Evolutionary conservation across 352 stramenopile species (phyloP), one percentile per base, ranked within the genome.

Genomic region (Pythium pyrilobum): DNA sequence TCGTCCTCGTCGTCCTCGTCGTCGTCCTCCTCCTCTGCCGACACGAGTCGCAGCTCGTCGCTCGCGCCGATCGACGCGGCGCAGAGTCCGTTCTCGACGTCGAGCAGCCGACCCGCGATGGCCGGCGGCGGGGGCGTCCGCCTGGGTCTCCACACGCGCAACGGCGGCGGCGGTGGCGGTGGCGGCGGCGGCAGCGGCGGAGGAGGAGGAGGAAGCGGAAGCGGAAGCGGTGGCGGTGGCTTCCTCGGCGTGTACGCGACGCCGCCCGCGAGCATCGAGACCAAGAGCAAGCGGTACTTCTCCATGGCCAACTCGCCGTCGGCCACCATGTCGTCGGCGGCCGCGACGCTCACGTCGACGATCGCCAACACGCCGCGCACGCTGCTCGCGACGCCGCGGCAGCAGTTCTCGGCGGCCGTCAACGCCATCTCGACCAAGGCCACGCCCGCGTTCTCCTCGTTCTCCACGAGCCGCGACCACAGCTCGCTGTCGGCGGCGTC

Each of bases 381-480:
- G 0, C 64, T 92, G 18, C 43, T 93, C 21, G 56, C 80, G 4
- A 87, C 80, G 11, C 84, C 81, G 21, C 69, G 80, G 0, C 84
- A 90, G 53, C 80, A 90, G 48, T 72, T 91, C 36, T 88, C 81
- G 0, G 81, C 84, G 3, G 83, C 82, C 6, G 75, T 92, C 41
- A 91, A 67, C 52, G 78, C 77, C 7, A 83, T 89, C 15, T 90
- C 80, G 16, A 87, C 79, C 0, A 92, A 89, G 50, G 74, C 78
- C 2, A 76, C 81, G 0, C 81, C 81, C 15, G 61, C 77, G n/a
- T 88, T 89, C 53, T 67, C 66, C 9, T 71, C 72, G 4, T 86
- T 88, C 42, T 70, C 76, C 18, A 62, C 79, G 52, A 45, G 33
- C 7, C 47, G 46, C 42, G 27, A 45, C 32, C 25, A 64, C 47